These are phyloP conservation scores for Rhizoctonia solani DNA, from an alignment of 1,284 basidiomycete species.

Conservation along the genomic window DNA sequence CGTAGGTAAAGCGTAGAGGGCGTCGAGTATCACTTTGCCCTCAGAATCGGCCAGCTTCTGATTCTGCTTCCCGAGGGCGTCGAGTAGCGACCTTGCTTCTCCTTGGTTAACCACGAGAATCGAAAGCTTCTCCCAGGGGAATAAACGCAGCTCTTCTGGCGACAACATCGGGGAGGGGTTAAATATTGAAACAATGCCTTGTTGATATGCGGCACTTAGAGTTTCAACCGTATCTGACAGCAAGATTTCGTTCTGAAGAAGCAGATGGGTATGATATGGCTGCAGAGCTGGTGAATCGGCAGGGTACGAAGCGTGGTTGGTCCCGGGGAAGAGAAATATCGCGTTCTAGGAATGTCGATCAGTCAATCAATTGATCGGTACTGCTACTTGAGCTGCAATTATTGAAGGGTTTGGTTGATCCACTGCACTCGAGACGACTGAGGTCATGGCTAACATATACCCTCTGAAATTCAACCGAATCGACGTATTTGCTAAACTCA, in stretches of 20 bases:
- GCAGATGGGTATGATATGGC: slow-evolving; percentile 47
- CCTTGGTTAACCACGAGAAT: slow-evolving; percentile 60
- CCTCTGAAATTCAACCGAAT: too few relatives aligned
- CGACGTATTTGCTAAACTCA: background rate
- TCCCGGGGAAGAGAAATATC: slow-evolving; percentile 30
- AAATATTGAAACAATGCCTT: slow-evolving; percentile 49
- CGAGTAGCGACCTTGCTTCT: slow-evolving; percentile 47
- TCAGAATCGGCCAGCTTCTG: slow-evolving; percentile 9
- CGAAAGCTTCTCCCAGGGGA: slow-evolving; percentile 51
- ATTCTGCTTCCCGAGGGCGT: slow-evolving; percentile 24
- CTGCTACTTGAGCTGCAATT: too few relatives aligned
- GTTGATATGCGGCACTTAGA: slow-evolving; percentile 43
- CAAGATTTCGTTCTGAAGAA: slow-evolving; percentile 62
- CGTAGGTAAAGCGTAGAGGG: slow-evolving; percentile 25
- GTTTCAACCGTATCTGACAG: slow-evolving; percentile 50
- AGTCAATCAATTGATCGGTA: slow-evolving; percentile 5
- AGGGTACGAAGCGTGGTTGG: slow-evolving; percentile 25
- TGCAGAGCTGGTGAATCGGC: slow-evolving; percentile 18
- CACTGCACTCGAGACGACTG: too few relatives aligned
- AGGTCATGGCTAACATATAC: too few relatives aligned
- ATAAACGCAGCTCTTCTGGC: slow-evolving; percentile 46
- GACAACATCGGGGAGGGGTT: slow-evolving; percentile 59
- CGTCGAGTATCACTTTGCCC: slow-evolving; percentile 14
- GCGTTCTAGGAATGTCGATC: slow-evolving; percentile 14
- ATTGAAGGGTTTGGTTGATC: too few relatives aligned